phyloP scores from a whole-genome alignment of 1,284 basidiomycete genomes.

The Fistulina hepatica region DNA sequence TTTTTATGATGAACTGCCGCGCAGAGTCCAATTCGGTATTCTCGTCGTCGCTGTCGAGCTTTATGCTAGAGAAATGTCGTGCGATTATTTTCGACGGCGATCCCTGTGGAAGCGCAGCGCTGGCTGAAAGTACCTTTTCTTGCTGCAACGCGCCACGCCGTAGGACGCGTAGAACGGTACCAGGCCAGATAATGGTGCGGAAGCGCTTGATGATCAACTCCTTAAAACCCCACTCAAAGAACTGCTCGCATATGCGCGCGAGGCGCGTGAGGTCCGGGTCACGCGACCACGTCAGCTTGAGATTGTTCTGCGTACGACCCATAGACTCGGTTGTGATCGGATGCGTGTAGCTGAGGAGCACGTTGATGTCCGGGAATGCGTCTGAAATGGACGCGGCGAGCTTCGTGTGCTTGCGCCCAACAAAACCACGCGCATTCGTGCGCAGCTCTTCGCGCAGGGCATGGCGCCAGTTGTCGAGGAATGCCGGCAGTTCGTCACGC shows the following conservation, averaged over 20 bases:
- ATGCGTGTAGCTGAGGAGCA: slow-evolving; percentile 65
- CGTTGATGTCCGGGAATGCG: slow-evolving; percentile 54
- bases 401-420: slow-evolving; percentile 48
- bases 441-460: slow-evolving; percentile 57
- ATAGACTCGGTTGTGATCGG: slow-evolving; percentile 64
- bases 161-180: slow-evolving; percentile 52
- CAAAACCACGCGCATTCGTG: slow-evolving; percentile 53
- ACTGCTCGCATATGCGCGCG: slow-evolving; percentile 69
- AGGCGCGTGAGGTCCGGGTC: slow-evolving; percentile 66
- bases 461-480: slow-evolving; percentile 54
- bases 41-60: slow-evolving; percentile 23
- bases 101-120: slow-evolving; percentile 20
- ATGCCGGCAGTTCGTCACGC: slow-evolving; percentile 36
- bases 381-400: slow-evolving; percentile 52
- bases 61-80: slow-evolving; percentile 40
- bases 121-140: slow-evolving; percentile 16
- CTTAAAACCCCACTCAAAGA: slow-evolving; percentile 84
- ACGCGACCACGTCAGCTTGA: slow-evolving; percentile 38
- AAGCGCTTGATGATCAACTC: slow-evolving; percentile 72
- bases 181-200: slow-evolving; percentile 65
- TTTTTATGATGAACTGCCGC: slow-evolving; percentile 31
- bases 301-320: slow-evolving; percentile 27
- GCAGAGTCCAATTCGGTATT: slow-evolving; percentile 24
- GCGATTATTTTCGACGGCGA: slow-evolving; percentile 50
- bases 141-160: slow-evolving; percentile 45